Conservation (phyloP, 1,284 basidiomycete species). For the Cryptococcus jaspeensis region DNA sequence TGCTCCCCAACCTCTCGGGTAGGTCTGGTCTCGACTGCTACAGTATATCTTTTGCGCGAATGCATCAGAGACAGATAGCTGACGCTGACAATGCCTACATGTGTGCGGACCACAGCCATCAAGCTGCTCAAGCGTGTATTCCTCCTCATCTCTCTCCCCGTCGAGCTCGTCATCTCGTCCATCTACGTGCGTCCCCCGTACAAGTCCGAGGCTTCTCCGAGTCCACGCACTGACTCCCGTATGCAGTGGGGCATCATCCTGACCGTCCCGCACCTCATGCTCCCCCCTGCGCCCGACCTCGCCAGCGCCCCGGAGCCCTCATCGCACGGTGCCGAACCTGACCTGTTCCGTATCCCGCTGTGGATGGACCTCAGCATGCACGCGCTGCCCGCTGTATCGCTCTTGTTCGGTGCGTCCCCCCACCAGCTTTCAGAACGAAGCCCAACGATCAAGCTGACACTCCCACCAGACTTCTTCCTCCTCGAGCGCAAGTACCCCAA, state of each 20-base stretch:
- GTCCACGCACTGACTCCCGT: no score
- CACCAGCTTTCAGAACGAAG: not conserved
- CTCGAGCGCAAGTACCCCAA: conserved; percentile 63
- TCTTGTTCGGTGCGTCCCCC: conserved; percentile 54
- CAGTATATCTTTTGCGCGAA: no score
- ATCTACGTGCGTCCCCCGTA: conserved; percentile 58
- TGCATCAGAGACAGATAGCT: not conserved
- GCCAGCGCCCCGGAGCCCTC: conserved; percentile 50
- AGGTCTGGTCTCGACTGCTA: conserved; percentile 32
- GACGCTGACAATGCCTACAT: not conserved
- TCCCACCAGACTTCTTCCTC: conserved; percentile 62
- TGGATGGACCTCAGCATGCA: conserved; percentile 64
- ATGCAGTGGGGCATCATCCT: conserved; percentile 43
- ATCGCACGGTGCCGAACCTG: conserved; percentile 47
- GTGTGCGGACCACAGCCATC: conserved; percentile 3
- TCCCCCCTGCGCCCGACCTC: conserved; percentile 31
- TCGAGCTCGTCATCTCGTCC: conserved; percentile 65
- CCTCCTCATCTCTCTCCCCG: conserved; percentile 63
- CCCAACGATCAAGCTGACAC: not conserved
- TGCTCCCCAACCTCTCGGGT: conserved; percentile 57
- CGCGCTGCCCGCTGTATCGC: conserved; percentile 60
- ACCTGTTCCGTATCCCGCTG: conserved; percentile 60
- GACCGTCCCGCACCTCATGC: conserved; percentile 37
- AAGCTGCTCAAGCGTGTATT: conserved; percentile 57
- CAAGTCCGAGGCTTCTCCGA: no score